Evolutionary conservation across 345 rosid species (phyloP), one percentile per base, ranked within the genome.

Genomic region (Linum lewisii): DNA sequence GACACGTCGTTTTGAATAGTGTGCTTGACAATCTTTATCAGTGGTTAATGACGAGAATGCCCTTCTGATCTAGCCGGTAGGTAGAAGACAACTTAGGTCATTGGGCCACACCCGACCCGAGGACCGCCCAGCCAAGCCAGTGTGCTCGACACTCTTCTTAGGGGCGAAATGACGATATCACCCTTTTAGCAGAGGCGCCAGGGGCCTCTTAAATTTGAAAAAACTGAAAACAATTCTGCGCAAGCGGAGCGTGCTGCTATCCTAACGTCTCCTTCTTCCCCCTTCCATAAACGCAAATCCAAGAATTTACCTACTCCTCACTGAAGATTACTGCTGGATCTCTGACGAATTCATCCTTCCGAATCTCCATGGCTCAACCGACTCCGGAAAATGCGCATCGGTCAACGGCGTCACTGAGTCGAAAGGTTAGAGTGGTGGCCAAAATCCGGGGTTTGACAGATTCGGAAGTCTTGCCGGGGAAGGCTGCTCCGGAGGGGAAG

Each of bases 371-470:
- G 75, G 73, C 66, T 21, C 55, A 70, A 0, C 49, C 15, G 9
- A 21, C 8, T 25, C 54, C 58, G n/a, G 51, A 13, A 14, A 4
- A 16, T 5, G 6, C 16, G 6, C 19, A 51, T 19, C 18, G 50
- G 36, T 25, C 51, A 56, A 6, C 19, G 26, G 49, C 29, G 34
- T 62, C 59, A 0, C 50, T 2, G 22, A 47, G 60, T 24, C 58
- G 53, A 26, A 73, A 72, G 61, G 69, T 77, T 14, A 82, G 95
- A 11, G 82, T 86, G 51, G 72, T 84, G 15, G 95, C 90, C 25
- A 89, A 81, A 71, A 70, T 89, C 66, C 72, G 75, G 61, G 69
- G 78, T 2, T 69, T 63, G 9, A 53, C 69, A 42, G 77, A 76
- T 64, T 74, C 44, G 15, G 73, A 60, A 47, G 22, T 47, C 18